Base-by-base conservation (phyloP, 2,329 filamentous ascomycete genomes). In the Coniella vitis region DNA sequence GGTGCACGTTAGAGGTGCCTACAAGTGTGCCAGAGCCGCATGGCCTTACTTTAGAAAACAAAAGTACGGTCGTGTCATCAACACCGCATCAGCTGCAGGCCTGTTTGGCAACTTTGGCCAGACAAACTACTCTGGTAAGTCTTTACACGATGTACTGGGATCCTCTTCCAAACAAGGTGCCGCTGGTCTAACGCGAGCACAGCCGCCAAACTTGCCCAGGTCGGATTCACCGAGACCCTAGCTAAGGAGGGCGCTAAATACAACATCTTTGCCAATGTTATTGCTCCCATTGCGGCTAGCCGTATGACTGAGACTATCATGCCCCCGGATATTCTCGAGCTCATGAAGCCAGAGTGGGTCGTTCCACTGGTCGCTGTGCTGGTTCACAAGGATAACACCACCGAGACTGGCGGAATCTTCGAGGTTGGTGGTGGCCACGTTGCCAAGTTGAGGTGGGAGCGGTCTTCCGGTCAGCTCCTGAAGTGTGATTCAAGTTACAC, bases 1-100 rank as follows among this genome's bases (percentile, higher is more conserved):
- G 66, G 91, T 97, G 50, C 91, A 98, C 70, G 83, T 96, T 61
- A 86, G 83, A 64, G 93, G 93, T 60, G 85, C 90, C 62, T 98
- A 95, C 79, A 97, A 95, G 81, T 95, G 88, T 68, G 79, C 93
- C 54, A 84, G 83, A 68, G 93, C 93, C 55, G 93, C 93, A 45
- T 98, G 93, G 91, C 90, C 91, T 52, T 78, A 97, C 70, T 97
- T 98, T 79, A 81, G 91, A 64, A 97, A 97, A 75, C 93, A 98
- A 73, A 97, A 96, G 81, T 98, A 88, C 67, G 93, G 93, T 55
- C 83, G 93, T 61, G 77, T 98, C 58, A 95, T 98, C 73, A 97
- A 94, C 77, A 97, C 93, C 20, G 83, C 91, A 34, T 97, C 91
- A n/a, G 90, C 90, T 49, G 90, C 93, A 54, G 93, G 93, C 61